Evolutionary conservation across 1,284 basidiomycete species (phyloP), one percentile per base, ranked within the genome.

Genomic region (Malassezia pachydermatis): DNA sequence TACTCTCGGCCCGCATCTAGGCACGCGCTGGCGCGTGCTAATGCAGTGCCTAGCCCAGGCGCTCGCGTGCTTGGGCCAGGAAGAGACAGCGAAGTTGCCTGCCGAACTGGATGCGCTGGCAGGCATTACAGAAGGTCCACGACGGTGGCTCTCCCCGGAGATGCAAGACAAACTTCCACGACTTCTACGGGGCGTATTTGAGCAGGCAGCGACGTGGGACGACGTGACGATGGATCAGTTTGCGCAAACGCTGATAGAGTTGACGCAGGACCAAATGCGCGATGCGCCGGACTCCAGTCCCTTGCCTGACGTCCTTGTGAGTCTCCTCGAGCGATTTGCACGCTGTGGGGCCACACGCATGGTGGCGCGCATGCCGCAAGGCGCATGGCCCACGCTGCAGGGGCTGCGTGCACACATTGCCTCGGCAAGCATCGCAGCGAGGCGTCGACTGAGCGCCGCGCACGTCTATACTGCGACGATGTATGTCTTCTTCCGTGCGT

Each of bases 11-110:
- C 84, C 84, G 0, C 84, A 81, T 45, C 78, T 96, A 0, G 88
- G 83, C 9, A 78, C 81, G 30, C 86, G 84, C 55, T 98, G 92
- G 92, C 88, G 87, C 67, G 79, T 84, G 37, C 80, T 96, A 6
- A 78, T 98, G 38, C 88, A 94, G 38, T 57, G 57, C 3, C 37
- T 68, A 4, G 61, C 59, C 28, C 51, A 53, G 28, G 67, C 65
- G 2, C 48, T 59, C 8, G 41, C 50, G 7, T 19, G 55, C 23
- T 41, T 63, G 19, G 33, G 32, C 27, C 28, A 13, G 22, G 11
- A 24, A 10, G 29, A 23, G 27, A n/a, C 40, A 25, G 22, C 35
- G 16, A 17, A 28, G 10, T 9, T 22, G 17, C 35, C 35, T 6
- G 27, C n/a, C 5, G 35, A 37, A 22, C 20, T 24, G 16, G 9